These are phyloP conservation scores for Ocimum tenuiflorum DNA, from an alignment of 257 asterid genomes.

Conservation along the genomic window DNA sequence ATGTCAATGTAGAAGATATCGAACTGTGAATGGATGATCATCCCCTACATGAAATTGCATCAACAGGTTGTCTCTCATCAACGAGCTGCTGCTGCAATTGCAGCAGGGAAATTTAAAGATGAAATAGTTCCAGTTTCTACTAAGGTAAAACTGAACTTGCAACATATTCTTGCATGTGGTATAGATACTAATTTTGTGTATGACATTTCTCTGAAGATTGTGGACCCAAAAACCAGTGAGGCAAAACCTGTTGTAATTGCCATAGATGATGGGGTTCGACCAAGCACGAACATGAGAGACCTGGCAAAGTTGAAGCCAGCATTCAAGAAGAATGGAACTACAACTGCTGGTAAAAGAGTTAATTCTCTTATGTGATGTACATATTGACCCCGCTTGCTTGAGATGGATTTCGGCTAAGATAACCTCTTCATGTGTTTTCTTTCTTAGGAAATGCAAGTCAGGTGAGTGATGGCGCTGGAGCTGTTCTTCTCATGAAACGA, in stretches of 20 bases:
- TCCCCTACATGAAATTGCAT: constrained; percentile 20
- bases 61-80: constrained; percentile 70
- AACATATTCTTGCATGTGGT: background rate
- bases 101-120: constrained; percentile 79
- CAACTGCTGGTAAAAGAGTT: constrained; percentile 72
- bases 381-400: background rate
- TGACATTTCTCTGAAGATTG: constrained; percentile 38
- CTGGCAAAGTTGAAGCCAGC: constrained; percentile 86
- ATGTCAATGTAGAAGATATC: background rate
- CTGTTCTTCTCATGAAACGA: constrained; percentile 94
- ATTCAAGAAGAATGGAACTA: constrained; percentile 71
- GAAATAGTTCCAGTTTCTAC: constrained; percentile 80
- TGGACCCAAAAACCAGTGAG: constrained; percentile 63
- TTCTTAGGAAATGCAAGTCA: constrained; percentile 80
- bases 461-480: constrained; percentile 92
- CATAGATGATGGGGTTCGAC: constrained; percentile 84
- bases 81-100: constrained; percentile 81
- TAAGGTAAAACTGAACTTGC: constrained; percentile 42
- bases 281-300: constrained; percentile 53
- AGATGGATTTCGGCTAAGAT: background rate
- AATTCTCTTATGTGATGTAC: background rate
- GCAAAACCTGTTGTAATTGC: constrained; percentile 55
- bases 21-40: background rate
- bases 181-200: background rate
- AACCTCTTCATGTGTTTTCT: background rate